These are phyloP conservation scores for Ustilago trichophora DNA, from an alignment of 1,284 basidiomycete species.

Conservation along the genomic window DNA sequence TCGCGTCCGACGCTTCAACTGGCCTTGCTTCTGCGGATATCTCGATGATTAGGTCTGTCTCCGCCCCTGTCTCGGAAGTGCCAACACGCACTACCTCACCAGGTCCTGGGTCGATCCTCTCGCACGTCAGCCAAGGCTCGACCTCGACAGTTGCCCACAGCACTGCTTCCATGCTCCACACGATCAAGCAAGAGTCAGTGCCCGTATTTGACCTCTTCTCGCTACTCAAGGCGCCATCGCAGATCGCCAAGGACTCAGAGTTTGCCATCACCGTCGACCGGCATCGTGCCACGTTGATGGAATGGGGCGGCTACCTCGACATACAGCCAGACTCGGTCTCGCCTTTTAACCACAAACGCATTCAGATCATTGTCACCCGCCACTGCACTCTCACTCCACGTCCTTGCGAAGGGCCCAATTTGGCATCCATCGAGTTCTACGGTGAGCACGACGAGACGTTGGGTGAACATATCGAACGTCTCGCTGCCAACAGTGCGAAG, in stretches of 20 bases:
- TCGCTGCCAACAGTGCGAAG: slow-evolving; percentile 76
- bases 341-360: slow-evolving; percentile 91
- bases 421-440: slow-evolving; percentile 86
- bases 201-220: slow-evolving; percentile 38
- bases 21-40: slow-evolving; percentile 10
- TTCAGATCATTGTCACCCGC: slow-evolving; percentile 79
- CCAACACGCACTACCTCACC: slow-evolving; percentile 37
- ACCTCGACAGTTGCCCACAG: background rate
- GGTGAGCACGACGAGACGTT: slow-evolving; percentile 90
- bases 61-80: slow-evolving; percentile 35
- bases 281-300: slow-evolving; percentile 35
- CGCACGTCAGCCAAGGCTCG: slow-evolving; percentile 12
- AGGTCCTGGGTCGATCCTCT: slow-evolving; percentile 23
- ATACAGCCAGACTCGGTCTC: slow-evolving; percentile 72
- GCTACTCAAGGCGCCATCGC: slow-evolving; percentile 36
- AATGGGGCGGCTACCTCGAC: slow-evolving; percentile 48
- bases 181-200: slow-evolving; percentile 19
- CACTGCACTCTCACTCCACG: slow-evolving; percentile 73
- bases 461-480: slow-evolving; percentile 87
- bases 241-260: slow-evolving; percentile 46
- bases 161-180: slow-evolving; percentile 11
- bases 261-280: slow-evolving; percentile 39
- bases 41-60: slow-evolving; percentile 22
- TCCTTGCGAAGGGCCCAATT: slow-evolving; percentile 69
- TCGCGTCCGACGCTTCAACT: background rate